Evolutionary conservation across 2,329 filamentous ascomycete species (phyloP).

Genomic region (Cladophialophora chaetospira): DNA sequence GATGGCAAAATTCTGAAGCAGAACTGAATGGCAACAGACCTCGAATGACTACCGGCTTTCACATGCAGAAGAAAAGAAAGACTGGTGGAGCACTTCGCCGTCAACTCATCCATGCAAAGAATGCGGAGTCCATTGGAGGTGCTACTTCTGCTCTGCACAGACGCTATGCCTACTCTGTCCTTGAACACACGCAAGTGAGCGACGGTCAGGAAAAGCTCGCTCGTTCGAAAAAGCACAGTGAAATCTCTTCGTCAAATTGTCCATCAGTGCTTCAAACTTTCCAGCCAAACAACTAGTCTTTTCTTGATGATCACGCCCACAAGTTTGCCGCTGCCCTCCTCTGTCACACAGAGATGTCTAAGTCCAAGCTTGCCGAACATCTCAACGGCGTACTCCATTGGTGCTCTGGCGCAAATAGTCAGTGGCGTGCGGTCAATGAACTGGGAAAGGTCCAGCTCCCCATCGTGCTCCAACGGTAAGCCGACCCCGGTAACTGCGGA

Average conservation of each 20-base stretch:
- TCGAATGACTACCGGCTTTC: neutral
- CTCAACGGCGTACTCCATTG: slow-evolving; percentile 61
- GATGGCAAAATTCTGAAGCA: neutral
- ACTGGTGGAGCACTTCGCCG: too few species aligned
- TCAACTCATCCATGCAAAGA: too few species aligned
- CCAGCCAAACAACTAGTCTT: slow-evolving; percentile 56
- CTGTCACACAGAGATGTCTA: slow-evolving; percentile 55
- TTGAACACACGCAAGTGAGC: neutral
- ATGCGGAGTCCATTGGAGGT: slow-evolving; percentile 1
- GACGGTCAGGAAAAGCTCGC: too few species aligned
- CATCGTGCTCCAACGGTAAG: slow-evolving; percentile 27
- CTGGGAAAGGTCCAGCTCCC: slow-evolving; percentile 47
- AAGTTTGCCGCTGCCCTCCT: slow-evolving; percentile 54
- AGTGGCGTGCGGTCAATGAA: slow-evolving; percentile 60
- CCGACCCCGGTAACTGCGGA: slow-evolving; percentile 2
- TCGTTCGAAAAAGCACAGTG: too few species aligned
- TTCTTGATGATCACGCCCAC: slow-evolving; percentile 62
- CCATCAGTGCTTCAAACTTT: slow-evolving; percentile 44
- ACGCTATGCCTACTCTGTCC: neutral
- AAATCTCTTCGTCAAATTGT: too few species aligned
- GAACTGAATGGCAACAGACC: neutral
- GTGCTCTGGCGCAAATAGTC: slow-evolving; percentile 53
- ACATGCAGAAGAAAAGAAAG: neutral
- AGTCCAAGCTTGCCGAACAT: slow-evolving; percentile 62
- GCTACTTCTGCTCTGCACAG: neutral